Evolutionary conservation across 805 yeast genomes (phyloP).

Genomic region (Saccharomyces cerevisiae): DNA sequence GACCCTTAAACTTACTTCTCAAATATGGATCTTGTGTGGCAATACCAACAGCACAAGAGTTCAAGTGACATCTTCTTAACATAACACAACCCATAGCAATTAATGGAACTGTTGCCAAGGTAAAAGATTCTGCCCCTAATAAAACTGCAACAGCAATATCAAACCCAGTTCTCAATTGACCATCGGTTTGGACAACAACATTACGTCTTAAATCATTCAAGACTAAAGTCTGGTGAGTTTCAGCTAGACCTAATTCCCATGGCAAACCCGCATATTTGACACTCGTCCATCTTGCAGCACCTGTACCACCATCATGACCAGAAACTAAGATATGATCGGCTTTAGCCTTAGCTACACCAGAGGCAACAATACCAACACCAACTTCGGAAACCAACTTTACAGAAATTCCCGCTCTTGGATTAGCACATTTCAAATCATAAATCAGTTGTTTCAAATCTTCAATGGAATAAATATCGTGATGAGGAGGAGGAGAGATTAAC

Average conservation of each 20-base stretch:
- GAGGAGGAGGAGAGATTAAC: conserved; percentile 96
- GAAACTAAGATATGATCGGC: conserved; percentile 93
- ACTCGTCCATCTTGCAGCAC: conserved; percentile 97
- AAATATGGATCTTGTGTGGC: conserved; percentile 96
- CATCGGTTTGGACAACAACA: conserved; percentile 95
- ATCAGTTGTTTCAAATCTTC: conserved; percentile 95
- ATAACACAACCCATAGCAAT: conserved; percentile 96
- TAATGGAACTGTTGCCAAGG: conserved; percentile 93
- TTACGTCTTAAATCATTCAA: conserved; percentile 93
- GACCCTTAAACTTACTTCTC: conserved; percentile 86
- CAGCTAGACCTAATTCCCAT: conserved; percentile 98
- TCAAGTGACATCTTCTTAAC: conserved; percentile 90
- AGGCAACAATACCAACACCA: conserved; percentile 97
- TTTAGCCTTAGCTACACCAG: conserved; percentile 98
- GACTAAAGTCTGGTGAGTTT: conserved; percentile 94
- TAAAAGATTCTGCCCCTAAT: conserved; percentile 97
- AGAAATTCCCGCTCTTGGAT: conserved; percentile 94
- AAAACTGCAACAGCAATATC: conserved; percentile 94
- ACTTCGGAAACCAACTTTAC: conserved; percentile 96
- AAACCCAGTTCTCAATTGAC: conserved; percentile 93
- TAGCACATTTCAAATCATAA: conserved; percentile 92
- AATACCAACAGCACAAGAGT: conserved; percentile 96
- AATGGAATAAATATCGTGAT: conserved; percentile 95
- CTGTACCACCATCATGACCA: conserved; percentile 99
- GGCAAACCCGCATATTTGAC: conserved; percentile 96